These are phyloP conservation scores for Capillidium heterosporum DNA, from an alignment of 371 early-diverging fungal species.

Conservation along the genomic window DNA sequence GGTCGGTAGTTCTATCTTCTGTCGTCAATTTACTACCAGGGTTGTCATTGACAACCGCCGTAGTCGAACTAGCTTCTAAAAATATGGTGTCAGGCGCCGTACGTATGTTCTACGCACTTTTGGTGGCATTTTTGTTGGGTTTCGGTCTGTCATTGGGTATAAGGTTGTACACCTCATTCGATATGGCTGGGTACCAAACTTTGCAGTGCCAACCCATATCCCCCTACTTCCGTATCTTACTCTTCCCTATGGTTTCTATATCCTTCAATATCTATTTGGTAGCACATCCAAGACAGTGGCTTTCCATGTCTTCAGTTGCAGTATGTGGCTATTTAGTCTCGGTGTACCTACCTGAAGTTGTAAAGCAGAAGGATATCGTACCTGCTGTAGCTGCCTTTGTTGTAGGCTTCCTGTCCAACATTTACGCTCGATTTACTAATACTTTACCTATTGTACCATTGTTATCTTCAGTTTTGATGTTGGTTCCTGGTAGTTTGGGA, in stretches of 20 bases:
- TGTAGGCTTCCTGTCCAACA: slow-evolving; percentile 29
- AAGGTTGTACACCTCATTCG: slow-evolving; percentile 17
- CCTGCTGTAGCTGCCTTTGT: slow-evolving; percentile 31
- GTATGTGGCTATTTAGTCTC: slow-evolving; percentile 13
- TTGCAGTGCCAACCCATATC: slow-evolving; percentile 11
- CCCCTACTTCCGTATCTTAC: slow-evolving; percentile 12
- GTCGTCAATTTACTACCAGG: slow-evolving; percentile 35
- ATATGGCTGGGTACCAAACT: slow-evolving; percentile 2
- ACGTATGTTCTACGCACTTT: slow-evolving; percentile 37
- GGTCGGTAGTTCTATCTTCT: slow-evolving; percentile 25
- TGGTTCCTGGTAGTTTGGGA: slow-evolving; percentile 36
- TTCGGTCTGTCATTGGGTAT: slow-evolving; percentile 44
- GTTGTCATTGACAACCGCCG: slow-evolving; percentile 29
- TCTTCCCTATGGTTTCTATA: slow-evolving; percentile 12
- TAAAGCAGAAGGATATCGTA: slow-evolving; percentile 12
- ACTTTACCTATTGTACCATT: slow-evolving; percentile 33
- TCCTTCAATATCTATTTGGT: slow-evolving; percentile 12
- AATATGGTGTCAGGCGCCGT: slow-evolving; percentile 53
- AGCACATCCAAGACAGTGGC: slow-evolving; percentile 17
- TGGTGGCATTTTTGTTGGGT: slow-evolving; percentile 37
- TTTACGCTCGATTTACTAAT: slow-evolving; percentile 26
- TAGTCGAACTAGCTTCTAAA: slow-evolving; percentile 48
- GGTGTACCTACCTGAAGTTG: slow-evolving; percentile 10
- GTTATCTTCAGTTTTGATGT: slow-evolving; percentile 26
- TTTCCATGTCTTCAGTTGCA: slow-evolving; percentile 11